Percentiles rank a stretch among this genome's conserved stretches.
Conservation (phyloP, 2,329 filamentous ascomycete genomes). For the Penicillium sp. region DNA sequence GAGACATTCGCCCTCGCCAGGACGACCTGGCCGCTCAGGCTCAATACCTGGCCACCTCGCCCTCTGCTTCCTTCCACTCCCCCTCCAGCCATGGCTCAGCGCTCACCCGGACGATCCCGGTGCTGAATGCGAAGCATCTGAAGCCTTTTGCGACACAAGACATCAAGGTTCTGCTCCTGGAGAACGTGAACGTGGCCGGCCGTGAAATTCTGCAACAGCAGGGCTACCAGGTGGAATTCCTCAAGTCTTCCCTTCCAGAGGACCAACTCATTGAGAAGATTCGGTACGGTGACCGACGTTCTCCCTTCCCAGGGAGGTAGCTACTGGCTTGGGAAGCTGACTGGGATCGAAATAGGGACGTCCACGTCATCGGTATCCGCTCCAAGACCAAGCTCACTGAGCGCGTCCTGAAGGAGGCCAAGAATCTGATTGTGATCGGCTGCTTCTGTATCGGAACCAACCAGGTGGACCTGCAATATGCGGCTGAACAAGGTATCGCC, state of each 20-base stretch:
- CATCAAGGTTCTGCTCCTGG: slow-evolving; percentile 91
- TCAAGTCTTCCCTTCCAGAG: slow-evolving; percentile 87
- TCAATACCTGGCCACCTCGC: slow-evolving; percentile 72
- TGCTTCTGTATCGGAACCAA: slow-evolving; percentile 99
- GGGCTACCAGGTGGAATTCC: slow-evolving; percentile 92
- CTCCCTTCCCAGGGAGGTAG: neutral
- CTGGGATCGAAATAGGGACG: slow-evolving; percentile 61
- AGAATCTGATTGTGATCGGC: slow-evolving; percentile 91
- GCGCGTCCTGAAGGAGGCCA: slow-evolving; percentile 81
- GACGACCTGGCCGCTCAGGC: slow-evolving; percentile 50
- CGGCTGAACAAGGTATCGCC: slow-evolving; percentile 67
- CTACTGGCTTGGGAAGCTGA: slow-evolving; percentile 2
- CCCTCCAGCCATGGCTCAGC: slow-evolving; percentile 62
- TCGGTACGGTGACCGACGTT: slow-evolving; percentile 55
- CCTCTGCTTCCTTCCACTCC: slow-evolving; percentile 72
- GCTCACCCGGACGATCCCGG: slow-evolving; percentile 45
- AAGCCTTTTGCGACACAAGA: slow-evolving; percentile 96
- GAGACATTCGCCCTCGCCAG: slow-evolving; percentile 35
- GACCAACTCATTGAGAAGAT: slow-evolving; percentile 97
- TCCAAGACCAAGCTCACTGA: slow-evolving; percentile 95
- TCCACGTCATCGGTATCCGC: slow-evolving; percentile 96
- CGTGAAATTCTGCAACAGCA: slow-evolving; percentile 78
- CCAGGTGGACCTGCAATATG: slow-evolving; percentile 48
- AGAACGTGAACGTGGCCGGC: slow-evolving; percentile 93
- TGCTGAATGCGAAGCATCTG: slow-evolving; percentile 66